Percentiles rank a stretch among this genome's conserved stretches.
Conservation (phyloP, 495 filamentous ascomycete genomes). For the Jackrogersella minutella region DNA sequence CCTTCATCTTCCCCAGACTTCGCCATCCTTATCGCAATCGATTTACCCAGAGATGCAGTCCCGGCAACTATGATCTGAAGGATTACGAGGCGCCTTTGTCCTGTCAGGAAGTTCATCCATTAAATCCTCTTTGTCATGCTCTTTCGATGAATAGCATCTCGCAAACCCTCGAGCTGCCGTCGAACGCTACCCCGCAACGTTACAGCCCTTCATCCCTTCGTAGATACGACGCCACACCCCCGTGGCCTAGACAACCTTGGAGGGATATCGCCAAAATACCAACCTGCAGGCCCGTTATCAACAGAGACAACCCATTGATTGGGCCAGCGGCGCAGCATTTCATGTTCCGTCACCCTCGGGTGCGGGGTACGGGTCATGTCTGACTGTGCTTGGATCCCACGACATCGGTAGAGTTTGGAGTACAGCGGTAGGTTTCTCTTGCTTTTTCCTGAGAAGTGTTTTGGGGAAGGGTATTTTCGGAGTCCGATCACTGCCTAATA, state of each 20-base stretch:
- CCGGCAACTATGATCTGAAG: background rate
- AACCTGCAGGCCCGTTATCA: conserved; percentile 25
- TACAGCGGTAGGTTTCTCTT: too few species aligned
- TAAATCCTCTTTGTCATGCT: conserved; percentile 25
- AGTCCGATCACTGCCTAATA: conserved; percentile 26
- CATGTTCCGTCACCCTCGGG: conserved; percentile 23
- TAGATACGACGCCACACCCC: conserved; percentile 22
- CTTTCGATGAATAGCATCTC: background rate
- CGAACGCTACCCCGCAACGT: conserved; percentile 37
- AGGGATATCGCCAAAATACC: conserved; percentile 5
- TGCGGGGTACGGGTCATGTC: conserved; percentile 35
- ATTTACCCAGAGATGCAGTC: background rate
- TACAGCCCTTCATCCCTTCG: conserved; percentile 21
- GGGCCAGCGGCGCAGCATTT: conserved; percentile 24
- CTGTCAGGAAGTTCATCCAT: background rate
- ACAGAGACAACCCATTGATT: conserved; percentile 27
- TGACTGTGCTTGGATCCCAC: conserved; percentile 19
- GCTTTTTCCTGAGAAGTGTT: conserved; percentile 2
- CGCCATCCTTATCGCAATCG: conserved; percentile 9
- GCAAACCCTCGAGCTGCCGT: background rate
- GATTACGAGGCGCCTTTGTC: conserved; percentile 5
- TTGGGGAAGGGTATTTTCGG: background rate
- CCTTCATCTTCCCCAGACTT: background rate
- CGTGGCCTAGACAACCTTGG: conserved; percentile 14
- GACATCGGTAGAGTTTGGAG: conserved; percentile 26